phyloP scores from a whole-genome alignment of 2,329 filamentous ascomycete species.

The Ophiostoma pallidulum region DNA sequence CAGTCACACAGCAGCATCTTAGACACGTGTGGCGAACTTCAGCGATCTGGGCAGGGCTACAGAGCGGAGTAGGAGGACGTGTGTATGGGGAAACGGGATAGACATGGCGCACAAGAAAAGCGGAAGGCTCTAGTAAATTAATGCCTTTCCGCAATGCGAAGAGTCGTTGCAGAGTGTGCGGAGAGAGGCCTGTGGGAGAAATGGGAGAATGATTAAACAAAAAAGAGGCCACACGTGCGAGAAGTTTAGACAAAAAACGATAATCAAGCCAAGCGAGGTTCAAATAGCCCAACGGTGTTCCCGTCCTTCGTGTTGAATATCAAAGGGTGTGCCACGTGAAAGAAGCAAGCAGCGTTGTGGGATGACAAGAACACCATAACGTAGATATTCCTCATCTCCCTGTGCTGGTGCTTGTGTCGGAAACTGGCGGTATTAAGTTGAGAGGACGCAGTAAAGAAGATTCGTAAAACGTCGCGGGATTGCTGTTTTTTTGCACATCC shows the following conservation, averaged over 20 bases:
- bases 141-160: not conserved
- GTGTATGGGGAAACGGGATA: not conserved
- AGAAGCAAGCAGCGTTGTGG: not conserved
- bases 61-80: not conserved
- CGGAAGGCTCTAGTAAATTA: not conserved
- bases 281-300: not conserved
- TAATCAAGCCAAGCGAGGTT: not conserved
- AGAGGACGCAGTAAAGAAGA: not conserved
- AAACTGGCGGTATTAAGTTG: not conserved
- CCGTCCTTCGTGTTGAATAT: conserved; percentile 8
- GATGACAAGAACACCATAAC: too few species aligned
- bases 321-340: not conserved
- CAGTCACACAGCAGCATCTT: not conserved
- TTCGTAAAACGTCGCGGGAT: not conserved
- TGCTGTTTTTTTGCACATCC: not conserved
- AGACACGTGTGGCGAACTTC: not conserved
- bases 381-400: not conserved
- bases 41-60: too few species aligned
- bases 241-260: not conserved
- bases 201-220: not conserved
- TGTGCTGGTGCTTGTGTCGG: not conserved
- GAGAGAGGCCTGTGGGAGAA: not conserved
- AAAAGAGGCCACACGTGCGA: not conserved
- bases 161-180: not conserved
- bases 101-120: not conserved